Percentiles rank a stretch among this genome's conserved stretches.
These are phyloP conservation scores for Meyerozyma sp. DNA, from an alignment of 1,139 yeast species.

Conservation along the genomic window DNA sequence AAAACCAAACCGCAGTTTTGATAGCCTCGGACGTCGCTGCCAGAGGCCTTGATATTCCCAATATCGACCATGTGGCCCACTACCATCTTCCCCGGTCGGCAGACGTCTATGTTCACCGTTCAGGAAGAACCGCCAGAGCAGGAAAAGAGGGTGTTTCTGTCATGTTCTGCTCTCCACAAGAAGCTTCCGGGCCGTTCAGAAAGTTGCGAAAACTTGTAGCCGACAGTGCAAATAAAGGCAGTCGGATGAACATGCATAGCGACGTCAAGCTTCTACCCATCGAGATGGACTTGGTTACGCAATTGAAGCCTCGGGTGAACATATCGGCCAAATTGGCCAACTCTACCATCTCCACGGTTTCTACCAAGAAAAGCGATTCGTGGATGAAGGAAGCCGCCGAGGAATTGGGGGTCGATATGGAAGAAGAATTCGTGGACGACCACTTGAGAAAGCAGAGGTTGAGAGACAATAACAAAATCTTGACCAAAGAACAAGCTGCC, in stretches of 20 bases:
- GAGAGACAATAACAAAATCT: constrained; percentile 52
- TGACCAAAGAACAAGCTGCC: constrained; percentile 46
- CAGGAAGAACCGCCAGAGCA: constrained; percentile 98
- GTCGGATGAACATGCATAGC: constrained; percentile 31
- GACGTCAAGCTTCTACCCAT: constrained; percentile 73
- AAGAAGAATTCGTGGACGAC: constrained; percentile 56
- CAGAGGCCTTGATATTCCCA: constrained; percentile 91
- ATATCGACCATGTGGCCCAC: constrained; percentile 90
- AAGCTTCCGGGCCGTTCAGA: constrained; percentile 80
- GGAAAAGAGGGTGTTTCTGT: constrained; percentile 92
- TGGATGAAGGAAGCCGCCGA: constrained; percentile 93
- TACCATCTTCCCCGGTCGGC: constrained; percentile 95
- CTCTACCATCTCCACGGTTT: constrained; percentile 52
- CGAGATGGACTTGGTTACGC: constrained; percentile 67
- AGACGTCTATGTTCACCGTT: constrained; percentile 89
- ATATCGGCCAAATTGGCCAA: constrained; percentile 76
- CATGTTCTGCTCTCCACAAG: constrained; percentile 89
- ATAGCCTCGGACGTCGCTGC: constrained; percentile 98
- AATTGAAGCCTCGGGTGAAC: constrained; percentile 62
- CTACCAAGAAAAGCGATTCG: constrained; percentile 62
- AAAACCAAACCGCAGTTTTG: constrained; percentile 59
- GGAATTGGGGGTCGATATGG: constrained; percentile 75
- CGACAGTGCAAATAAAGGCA: constrained; percentile 18
- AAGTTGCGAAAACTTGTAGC: constrained; percentile 66
- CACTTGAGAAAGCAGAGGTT: constrained; percentile 58